phyloP scores from a whole-genome alignment of 2,329 filamentous ascomycete genomes.

The Myriangium duriaei region DNA sequence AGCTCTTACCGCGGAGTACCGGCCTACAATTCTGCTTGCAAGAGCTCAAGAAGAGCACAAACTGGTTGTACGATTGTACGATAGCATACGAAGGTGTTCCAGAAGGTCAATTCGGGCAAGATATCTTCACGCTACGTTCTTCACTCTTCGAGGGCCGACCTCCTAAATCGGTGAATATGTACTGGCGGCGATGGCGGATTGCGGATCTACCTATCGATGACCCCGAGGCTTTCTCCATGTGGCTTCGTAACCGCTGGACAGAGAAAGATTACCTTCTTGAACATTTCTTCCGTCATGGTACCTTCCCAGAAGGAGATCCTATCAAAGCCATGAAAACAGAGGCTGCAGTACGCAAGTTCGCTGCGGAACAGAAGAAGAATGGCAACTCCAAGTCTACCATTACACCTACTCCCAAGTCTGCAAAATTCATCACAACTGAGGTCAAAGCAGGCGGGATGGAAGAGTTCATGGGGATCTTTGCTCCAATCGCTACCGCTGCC shows the following conservation, averaged over 20 bases:
- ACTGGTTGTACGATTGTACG: slow-evolving; percentile 81
- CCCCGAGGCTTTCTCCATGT: slow-evolving; percentile 57
- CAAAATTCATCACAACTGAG: slow-evolving; percentile 35
- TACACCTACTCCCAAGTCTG: slow-evolving; percentile 16
- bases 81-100: slow-evolving; percentile 84
- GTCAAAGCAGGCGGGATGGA: slow-evolving; percentile 39
- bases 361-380: slow-evolving; percentile 21
- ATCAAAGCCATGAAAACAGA: slow-evolving; percentile 25
- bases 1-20: slow-evolving; percentile 63
- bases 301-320: slow-evolving; percentile 59
- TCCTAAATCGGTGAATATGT: slow-evolving; percentile 84
- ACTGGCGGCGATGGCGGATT: slow-evolving; percentile 75
- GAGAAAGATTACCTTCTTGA: slow-evolving; percentile 81
- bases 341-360: slow-evolving; percentile 21
- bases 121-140: slow-evolving; percentile 68
- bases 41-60: slow-evolving; percentile 57
- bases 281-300: slow-evolving; percentile 56
- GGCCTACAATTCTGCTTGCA: slow-evolving; percentile 66
- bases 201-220: slow-evolving; percentile 68
- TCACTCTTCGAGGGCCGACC: slow-evolving; percentile 76
- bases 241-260: slow-evolving; percentile 71
- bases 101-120: slow-evolving; percentile 69
- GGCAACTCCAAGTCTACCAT: slow-evolving; percentile 12
- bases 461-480: slow-evolving; percentile 40
- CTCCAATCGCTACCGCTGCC: slow-evolving; percentile 38